Evolutionary conservation across 495 filamentous ascomycete genomes (phyloP).

Genomic region (Podospora comata): DNA sequence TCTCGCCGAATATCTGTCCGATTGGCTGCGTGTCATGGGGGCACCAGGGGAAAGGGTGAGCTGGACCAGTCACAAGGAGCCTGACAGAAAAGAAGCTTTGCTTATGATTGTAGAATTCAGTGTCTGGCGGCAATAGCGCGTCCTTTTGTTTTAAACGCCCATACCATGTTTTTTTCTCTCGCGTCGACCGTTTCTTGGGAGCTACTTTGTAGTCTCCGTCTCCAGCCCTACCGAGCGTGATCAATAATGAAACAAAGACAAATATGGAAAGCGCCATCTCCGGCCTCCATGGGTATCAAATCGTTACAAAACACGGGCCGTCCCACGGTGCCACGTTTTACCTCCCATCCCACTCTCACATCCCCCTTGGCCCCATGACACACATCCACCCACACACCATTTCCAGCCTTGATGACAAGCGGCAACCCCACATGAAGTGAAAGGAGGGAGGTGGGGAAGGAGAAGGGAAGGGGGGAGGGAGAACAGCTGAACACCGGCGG

Average conservation of each 20-base stretch:
- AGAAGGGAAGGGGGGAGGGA: not conserved
- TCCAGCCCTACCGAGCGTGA: constrained; percentile 10
- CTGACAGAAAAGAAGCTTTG: not conserved
- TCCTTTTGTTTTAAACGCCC: not conserved
- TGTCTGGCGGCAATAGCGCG: not conserved
- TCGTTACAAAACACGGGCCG: constrained; percentile 16
- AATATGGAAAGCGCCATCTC: constrained; percentile 16
- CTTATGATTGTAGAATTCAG: not conserved
- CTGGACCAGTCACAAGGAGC: not conserved
- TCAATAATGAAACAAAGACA: constrained; percentile 18
- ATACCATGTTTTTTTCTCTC: not conserved
- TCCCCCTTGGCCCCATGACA: not conserved
- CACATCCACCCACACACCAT: constrained; percentile 17
- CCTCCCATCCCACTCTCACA: not conserved
- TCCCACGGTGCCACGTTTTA: constrained; percentile 6
- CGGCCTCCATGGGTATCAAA: constrained; percentile 31
- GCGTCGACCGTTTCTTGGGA: not conserved
- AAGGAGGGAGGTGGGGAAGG: constrained; percentile 2
- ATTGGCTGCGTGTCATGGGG: not conserved
- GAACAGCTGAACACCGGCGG: not conserved
- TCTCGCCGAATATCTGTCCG: not conserved
- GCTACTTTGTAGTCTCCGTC: constrained; percentile 3
- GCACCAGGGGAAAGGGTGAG: not conserved
- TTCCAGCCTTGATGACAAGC: constrained; percentile 13
- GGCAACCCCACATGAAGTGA: not conserved